phyloP scores from a whole-genome alignment of 441 rosid species.

The Arabidopsis hybrid region DNA sequence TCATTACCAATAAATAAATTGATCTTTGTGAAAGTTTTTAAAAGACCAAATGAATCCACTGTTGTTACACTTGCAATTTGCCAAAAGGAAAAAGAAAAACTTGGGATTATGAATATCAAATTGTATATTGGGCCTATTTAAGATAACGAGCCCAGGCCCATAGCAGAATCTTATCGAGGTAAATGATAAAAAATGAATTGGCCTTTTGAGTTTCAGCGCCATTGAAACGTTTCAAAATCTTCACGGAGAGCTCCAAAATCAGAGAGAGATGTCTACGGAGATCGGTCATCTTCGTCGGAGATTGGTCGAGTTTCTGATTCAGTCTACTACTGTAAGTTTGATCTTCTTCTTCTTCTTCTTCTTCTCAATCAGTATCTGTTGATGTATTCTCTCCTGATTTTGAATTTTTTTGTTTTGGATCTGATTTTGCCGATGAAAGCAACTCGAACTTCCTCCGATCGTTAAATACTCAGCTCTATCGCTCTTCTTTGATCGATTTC shows the following conservation, averaged over 20 bases:
- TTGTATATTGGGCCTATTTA: neutral
- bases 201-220: conserved; percentile 38
- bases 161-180: neutral
- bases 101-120: neutral
- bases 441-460: conserved; percentile 60
- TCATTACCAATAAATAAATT: neutral
- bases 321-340: conserved; percentile 53
- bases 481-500: conserved; percentile 73
- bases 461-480: conserved; percentile 78
- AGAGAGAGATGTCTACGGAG: conserved; percentile 42
- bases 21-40: neutral
- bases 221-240: conserved; percentile 21
- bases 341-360: conserved; percentile 7
- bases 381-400: conserved; percentile 15
- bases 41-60: neutral
- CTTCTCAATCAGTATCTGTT: conserved; percentile 3
- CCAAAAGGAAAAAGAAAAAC: neutral
- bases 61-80: neutral
- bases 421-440: conserved; percentile 44
- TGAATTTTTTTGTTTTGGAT: neutral
- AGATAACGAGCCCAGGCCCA: neutral
- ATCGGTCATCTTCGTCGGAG: conserved; percentile 42
- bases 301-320: conserved; percentile 55
- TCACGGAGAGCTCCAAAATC: conserved; percentile 31
- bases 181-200: neutral